phyloP scores from a whole-genome alignment of 495 filamentous ascomycete genomes.

The Penicillium macrosclerotiorum region DNA sequence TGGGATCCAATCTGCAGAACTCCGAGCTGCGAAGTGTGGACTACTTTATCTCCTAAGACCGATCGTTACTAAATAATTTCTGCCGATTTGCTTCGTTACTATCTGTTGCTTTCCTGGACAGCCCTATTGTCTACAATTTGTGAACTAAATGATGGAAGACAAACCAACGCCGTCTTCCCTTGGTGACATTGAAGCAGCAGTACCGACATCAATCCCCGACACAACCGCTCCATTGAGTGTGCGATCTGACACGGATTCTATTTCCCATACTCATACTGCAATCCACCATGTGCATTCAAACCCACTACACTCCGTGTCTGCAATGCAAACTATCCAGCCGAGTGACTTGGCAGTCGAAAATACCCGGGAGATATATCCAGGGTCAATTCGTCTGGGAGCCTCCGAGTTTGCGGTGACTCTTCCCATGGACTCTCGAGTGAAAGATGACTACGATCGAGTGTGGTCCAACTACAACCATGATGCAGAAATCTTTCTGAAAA shows the following conservation, averaged over 20 bases:
- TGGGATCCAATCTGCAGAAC: too few relatives aligned
- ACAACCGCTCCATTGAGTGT: conserved; percentile 38
- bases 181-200: conserved; percentile 40
- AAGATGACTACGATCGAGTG: conserved; percentile 43
- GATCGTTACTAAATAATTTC: too few relatives aligned
- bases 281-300: conserved; percentile 24
- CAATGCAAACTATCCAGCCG: conserved; percentile 45
- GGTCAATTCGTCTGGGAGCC: conserved; percentile 41
- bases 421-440: conserved; percentile 46
- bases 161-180: conserved; percentile 39
- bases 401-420: conserved; percentile 45
- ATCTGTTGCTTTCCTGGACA: too few relatives aligned
- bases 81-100: too few relatives aligned
- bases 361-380: conserved; percentile 28
- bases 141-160: conserved; percentile 2
- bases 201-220: conserved; percentile 28
- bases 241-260: conserved; percentile 28
- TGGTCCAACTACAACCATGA: conserved; percentile 22
- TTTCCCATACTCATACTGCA: conserved; percentile 17
- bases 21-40: too few relatives aligned
- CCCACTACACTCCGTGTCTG: too few relatives aligned
- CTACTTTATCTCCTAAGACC: too few relatives aligned
- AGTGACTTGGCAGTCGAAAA: conserved; percentile 37
- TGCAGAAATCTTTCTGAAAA: conserved; percentile 27
- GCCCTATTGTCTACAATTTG: background rate